Evolutionary conservation across 768 basidiomycete genomes (phyloP), one percentile per base, ranked within the genome.

Genomic region (Suillus placidus): DNA sequence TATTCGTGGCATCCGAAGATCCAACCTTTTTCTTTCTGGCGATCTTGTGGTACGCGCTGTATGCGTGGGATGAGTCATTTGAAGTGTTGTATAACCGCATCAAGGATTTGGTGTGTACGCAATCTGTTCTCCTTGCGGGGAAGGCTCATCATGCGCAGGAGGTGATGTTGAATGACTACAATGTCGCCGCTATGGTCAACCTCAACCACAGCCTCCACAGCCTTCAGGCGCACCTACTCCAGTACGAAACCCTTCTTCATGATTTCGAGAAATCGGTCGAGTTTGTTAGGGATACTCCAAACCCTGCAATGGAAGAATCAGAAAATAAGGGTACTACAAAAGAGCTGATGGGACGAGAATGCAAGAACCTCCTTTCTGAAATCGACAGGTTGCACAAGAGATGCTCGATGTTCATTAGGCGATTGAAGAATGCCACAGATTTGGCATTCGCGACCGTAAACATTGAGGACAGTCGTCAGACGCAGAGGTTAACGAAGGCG

Each of bases 371-470:
- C 64, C 77, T 86, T 38, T 82, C 80, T 38, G 81, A 73, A 68
- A 76, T 88, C 71, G 81, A 83, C 60, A 64, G 84, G 72, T 42
- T 76, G 61, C 69, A 77, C 38, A 70, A 61, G 9, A 73, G 71
- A 61, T 73, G 77, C 61, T 4, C 32, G 23, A 72, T 74, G 66
- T 72, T 74, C 20, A 76, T 72, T 0, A 70, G 68, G 30, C 71
- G 78, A 10, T 60, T 79, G 26, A 67, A 67, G n/a, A 79, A 79
- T 40, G 79, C 75, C 12, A 79, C 71, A 67, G 63, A 65, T 1
- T 64, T 79, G 70, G 87, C 85, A 2, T 89, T 87, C 71, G 84
- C 84, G 63, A 83, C 80, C 16, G 85, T 88, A 45, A 88, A 86
- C 67, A 86, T 87, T 26, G 77, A 76, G n/a, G 88, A 89, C 68